A percentile compares a stretch with the other conserved stretches of the same genome.
These are phyloP conservation scores for Parasarocladium wereldwijsianum DNA, from an alignment of 2,329 filamentous ascomycete genomes.

Conservation along the genomic window DNA sequence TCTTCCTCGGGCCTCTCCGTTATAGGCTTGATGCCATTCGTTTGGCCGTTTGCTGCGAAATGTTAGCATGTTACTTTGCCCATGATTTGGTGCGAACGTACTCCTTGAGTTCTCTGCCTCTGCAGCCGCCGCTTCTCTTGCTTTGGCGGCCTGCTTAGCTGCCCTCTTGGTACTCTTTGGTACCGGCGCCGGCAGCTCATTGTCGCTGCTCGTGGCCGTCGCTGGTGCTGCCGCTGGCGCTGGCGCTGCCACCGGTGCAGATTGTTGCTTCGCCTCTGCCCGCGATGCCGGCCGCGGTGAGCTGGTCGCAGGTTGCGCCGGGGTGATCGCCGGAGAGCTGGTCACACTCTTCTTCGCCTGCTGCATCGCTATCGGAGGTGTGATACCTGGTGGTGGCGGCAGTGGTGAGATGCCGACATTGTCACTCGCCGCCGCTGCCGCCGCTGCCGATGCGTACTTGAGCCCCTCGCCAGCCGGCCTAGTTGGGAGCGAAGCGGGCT, in stretches of 20 bases:
- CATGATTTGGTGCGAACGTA: too few species aligned
- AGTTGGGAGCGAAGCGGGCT: slow-evolving; percentile 76
- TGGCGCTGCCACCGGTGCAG: slow-evolving; percentile 8
- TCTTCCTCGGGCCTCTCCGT: slow-evolving; percentile 33
- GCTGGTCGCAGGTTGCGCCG: slow-evolving; percentile 27
- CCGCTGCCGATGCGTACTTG: slow-evolving; percentile 93
- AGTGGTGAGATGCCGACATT: slow-evolving; percentile 84
- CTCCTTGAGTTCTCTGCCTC: too few species aligned
- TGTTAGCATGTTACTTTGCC: slow-evolving; percentile 10
- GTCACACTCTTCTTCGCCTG: slow-evolving; percentile 38
- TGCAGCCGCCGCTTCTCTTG: slow-evolving; percentile 14
- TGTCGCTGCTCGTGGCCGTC: slow-evolving; percentile 10
- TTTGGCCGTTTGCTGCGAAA: slow-evolving; percentile 29
- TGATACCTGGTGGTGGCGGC: slow-evolving; percentile 62
- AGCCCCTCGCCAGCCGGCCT: slow-evolving; percentile 77
- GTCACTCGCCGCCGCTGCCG: slow-evolving; percentile 80
- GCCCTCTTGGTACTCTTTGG: slow-evolving; percentile 23
- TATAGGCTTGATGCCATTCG: slow-evolving; percentile 34
- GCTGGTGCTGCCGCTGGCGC: slow-evolving; percentile 12
- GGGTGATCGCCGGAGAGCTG: slow-evolving; percentile 35
- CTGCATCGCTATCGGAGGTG: slow-evolving; percentile 33
- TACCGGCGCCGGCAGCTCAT: slow-evolving; percentile 14
- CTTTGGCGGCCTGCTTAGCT: slow-evolving; percentile 25
- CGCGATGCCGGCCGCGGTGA: slow-evolving; percentile 15
- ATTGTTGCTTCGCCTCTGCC: slow-evolving; percentile 17